These are phyloP conservation scores for Pelargonium myrrhifolium DNA, from an alignment of 441 rosid species.

Conservation along the genomic window DNA sequence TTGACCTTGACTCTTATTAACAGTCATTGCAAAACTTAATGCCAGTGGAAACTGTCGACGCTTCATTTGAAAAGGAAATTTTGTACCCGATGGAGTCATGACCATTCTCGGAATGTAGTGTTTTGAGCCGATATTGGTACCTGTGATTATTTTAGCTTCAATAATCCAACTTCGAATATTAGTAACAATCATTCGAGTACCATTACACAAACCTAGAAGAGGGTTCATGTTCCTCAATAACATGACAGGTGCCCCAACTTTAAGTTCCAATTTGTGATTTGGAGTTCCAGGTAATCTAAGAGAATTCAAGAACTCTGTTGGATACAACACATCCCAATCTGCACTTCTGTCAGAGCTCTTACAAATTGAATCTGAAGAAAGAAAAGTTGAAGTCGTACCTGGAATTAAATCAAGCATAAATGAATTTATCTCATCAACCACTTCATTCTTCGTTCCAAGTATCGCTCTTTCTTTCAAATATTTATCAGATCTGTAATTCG, in stretches of 20 bases:
- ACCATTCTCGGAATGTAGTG: background rate
- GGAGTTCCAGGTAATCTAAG: background rate
- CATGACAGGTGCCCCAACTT: background rate
- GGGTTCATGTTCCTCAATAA: conserved; percentile 13
- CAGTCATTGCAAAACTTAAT: conserved; percentile 4
- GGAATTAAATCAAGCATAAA: background rate
- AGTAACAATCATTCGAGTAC: conserved; percentile 2
- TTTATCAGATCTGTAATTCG: background rate
- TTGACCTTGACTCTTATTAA: conserved; percentile 18
- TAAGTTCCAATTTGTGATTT: background rate
- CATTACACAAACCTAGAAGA: background rate
- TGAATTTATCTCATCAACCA: conserved; percentile 4
- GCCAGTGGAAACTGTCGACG: conserved; percentile 11
- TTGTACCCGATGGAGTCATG: background rate
- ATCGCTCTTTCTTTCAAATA: conserved; percentile 3
- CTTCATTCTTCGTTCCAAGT: background rate
- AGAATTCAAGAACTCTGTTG: background rate
- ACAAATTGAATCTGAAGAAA: background rate
- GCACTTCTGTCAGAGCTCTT: background rate
- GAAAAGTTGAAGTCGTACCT: background rate
- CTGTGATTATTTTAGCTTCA: background rate
- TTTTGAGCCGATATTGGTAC: background rate
- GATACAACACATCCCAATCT: background rate
- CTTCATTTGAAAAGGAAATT: conserved; percentile 5
- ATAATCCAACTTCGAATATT: background rate